These are phyloP conservation scores for Nicotiana sylvestris DNA, from an alignment of 257 asterid species.

Conservation along the genomic window DNA sequence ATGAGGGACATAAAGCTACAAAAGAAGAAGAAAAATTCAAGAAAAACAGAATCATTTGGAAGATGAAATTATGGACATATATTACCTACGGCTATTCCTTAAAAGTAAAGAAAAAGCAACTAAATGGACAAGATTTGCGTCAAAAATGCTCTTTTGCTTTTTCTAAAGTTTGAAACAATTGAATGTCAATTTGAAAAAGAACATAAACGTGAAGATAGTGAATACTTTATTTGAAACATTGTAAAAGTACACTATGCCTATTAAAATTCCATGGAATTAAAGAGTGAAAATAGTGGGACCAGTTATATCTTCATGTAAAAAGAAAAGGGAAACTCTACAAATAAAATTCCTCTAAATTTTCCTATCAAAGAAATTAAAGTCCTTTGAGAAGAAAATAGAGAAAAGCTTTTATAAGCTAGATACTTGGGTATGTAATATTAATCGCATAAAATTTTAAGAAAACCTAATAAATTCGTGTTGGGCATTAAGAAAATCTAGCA, in stretches of 20 bases:
- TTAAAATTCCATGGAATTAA: too few relatives aligned
- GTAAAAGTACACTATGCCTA: not conserved
- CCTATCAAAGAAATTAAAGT: not conserved
- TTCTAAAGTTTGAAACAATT: not conserved
- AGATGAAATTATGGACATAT: not conserved
- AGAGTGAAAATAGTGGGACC: too few relatives aligned
- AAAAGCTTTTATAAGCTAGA: not conserved
- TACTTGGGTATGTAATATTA: not conserved
- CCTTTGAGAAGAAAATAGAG: not conserved
- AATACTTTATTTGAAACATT: not conserved
- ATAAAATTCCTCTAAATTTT: not conserved
- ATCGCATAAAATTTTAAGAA: too few relatives aligned
- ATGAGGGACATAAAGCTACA: conserved; percentile 1
- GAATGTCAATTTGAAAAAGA: not conserved
- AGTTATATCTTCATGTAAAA: too few relatives aligned
- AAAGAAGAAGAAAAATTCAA: not conserved
- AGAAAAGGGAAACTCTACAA: not conserved
- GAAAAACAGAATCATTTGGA: not conserved
- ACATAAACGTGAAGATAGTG: not conserved
- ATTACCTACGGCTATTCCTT: not conserved
- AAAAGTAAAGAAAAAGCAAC: not conserved
- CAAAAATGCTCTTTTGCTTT: not conserved
- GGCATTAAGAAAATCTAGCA: too few relatives aligned
- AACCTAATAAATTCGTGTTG: too few relatives aligned
- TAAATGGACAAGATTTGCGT: not conserved